phyloP scores from a whole-genome alignment of 257 asterid genomes.

The Eucommia ulmoides region DNA sequence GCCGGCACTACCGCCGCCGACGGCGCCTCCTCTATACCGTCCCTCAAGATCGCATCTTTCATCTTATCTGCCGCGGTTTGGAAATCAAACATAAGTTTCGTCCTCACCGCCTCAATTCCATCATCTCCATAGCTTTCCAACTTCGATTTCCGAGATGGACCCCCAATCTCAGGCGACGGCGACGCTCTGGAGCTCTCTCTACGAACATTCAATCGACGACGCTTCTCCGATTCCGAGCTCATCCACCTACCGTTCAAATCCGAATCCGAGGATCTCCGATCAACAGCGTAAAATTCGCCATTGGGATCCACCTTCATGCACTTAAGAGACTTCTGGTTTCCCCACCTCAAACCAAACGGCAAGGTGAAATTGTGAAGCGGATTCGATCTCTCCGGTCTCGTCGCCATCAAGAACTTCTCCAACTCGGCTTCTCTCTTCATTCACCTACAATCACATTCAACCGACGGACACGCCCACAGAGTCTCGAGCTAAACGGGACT shows the following conservation, averaged over 20 bases:
- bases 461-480: too few relatives aligned
- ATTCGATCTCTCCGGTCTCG: conserved; percentile 47
- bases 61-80: conserved; percentile 70
- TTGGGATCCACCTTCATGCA: conserved; percentile 46
- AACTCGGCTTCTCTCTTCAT: too few relatives aligned
- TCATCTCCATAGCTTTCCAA: conserved; percentile 21
- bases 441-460: not conserved
- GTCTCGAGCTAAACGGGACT: too few relatives aligned
- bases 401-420: conserved; percentile 15
- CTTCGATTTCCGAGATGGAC: not conserved
- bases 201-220: not conserved
- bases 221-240: conserved; percentile 8
- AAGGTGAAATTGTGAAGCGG: conserved; percentile 59
- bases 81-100: conserved; percentile 75
- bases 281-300: conserved; percentile 21
- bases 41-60: conserved; percentile 54
- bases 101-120: conserved; percentile 61
- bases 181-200: conserved; percentile 14
- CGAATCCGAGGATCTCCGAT: conserved; percentile 11
- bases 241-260: conserved; percentile 8
- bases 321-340: conserved; percentile 45
- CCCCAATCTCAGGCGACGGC: conserved; percentile 7
- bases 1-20: conserved; percentile 13
- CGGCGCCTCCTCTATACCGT: conserved; percentile 34
- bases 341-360: conserved; percentile 59